These are phyloP conservation scores for Paramecium caudatum DNA, from an alignment of 73 alveolate species.

Conservation along the genomic window DNA sequence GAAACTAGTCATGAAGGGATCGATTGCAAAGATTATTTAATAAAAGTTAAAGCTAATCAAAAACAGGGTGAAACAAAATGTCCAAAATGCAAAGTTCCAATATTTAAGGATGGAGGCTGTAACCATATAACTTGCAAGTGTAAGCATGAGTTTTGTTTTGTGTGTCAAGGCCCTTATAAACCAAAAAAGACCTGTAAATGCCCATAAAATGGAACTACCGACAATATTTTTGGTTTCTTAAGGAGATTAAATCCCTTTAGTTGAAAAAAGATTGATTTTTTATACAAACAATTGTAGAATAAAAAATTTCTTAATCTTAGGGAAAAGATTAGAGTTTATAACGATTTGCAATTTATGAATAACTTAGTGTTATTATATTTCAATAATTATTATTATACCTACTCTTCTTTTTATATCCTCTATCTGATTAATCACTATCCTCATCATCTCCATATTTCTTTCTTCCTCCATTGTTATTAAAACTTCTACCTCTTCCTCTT, in stretches of 20 bases:
- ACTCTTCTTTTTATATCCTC: slow-evolving; percentile 20
- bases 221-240: too few species aligned
- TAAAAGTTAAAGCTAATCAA: not conserved
- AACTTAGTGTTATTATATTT: too few species aligned
- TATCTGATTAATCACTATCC: slow-evolving; percentile 30
- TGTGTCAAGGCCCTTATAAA: slow-evolving; percentile 16
- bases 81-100: slow-evolving; percentile 18
- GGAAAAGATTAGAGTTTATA: too few species aligned
- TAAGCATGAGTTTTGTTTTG: slow-evolving; percentile 52
- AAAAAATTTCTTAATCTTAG: too few species aligned
- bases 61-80: not conserved
- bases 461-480: slow-evolving; percentile 20
- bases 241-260: too few species aligned
- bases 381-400: slow-evolving; percentile 20
- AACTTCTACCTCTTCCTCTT: slow-evolving; percentile 51
- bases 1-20: slow-evolving; percentile 23
- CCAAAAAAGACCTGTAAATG: slow-evolving; percentile 23
- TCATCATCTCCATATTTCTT: slow-evolving; percentile 13
- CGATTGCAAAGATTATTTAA: not conserved
- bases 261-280: too few species aligned
- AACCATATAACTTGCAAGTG: slow-evolving; percentile 62
- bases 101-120: slow-evolving; percentile 43
- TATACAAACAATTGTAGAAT: too few species aligned
- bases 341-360: too few species aligned
- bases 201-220: not conserved